phyloP scores from a whole-genome alignment of 1,139 yeast species.

The Hemisphaericaspora xylanilytica region DNA sequence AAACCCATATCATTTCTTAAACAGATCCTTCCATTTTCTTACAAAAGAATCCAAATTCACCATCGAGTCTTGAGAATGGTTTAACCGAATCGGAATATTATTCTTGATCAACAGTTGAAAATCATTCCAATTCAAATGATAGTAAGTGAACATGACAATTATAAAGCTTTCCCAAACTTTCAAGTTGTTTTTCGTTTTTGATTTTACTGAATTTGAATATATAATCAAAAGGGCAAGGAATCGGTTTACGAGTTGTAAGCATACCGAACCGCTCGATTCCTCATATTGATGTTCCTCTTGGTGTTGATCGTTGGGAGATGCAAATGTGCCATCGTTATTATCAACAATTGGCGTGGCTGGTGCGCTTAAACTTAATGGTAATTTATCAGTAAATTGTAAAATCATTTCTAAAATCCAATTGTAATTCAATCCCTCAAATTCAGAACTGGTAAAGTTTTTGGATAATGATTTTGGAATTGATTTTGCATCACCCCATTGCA shows the following conservation, averaged over 20 bases:
- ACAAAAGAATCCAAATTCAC: conserved; percentile 38
- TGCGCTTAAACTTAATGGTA: conserved; percentile 46
- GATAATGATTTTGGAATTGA: conserved; percentile 20
- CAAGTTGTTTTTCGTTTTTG: conserved; percentile 29
- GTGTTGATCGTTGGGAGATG: not conserved
- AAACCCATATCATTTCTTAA: conserved; percentile 12
- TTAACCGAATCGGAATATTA: conserved; percentile 40
- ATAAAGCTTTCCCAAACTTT: conserved; percentile 36
- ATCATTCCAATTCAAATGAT: conserved; percentile 46
- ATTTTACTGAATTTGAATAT: conserved; percentile 36
- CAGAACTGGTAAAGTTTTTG: conserved; percentile 23
- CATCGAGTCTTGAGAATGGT: conserved; percentile 33
- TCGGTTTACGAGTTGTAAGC: conserved; percentile 27
- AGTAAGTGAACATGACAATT: conserved; percentile 35
- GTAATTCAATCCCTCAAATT: conserved; percentile 34
- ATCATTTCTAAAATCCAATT: conserved; percentile 34
- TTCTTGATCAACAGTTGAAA: conserved; percentile 31
- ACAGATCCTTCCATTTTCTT: conserved; percentile 38
- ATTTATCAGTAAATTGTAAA: conserved; percentile 38
- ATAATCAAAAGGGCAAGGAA: conserved; percentile 37
- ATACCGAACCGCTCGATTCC: conserved; percentile 21
- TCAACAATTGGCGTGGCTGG: conserved; percentile 41
- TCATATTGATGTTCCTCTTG: not conserved
- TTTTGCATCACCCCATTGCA: conserved; percentile 26
- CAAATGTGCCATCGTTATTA: conserved; percentile 1